Evolutionary conservation across 306 rosid genomes (phyloP), one percentile per base, ranked within the genome.

Genomic region (Fragaria nilgerrensis): DNA sequence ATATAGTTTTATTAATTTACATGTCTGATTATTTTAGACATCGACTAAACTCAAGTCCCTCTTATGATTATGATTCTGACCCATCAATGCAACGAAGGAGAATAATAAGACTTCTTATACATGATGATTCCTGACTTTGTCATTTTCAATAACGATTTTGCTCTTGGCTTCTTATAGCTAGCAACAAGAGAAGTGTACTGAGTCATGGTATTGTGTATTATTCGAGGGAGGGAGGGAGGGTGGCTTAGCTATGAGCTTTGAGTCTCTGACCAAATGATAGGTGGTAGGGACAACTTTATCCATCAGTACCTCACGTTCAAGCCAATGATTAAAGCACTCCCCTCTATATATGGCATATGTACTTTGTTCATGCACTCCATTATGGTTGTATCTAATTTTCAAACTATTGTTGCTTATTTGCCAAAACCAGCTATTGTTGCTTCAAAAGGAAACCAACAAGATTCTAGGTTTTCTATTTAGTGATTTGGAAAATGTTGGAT

Each of bases 141-240:
- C 78, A 76, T 81, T 56, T 70, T 76, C 74, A 72, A 53, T n/a
- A 20, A 2, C 70, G 73, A 62, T 64, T 81, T 52, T 43, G n/a
- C 25, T 63, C 32, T 64, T 22, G 43, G 50, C 58, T 69, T 74
- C 19, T 20, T 45, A 34, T 55, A 20, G 11, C 5, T 13, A 13
- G 12, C 52, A 0, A 0, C 4, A n/a, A 29, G 32, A 27, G 29
- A 10, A 10, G 72, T 49, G 69, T 75, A 80, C 70, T 22, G 36
- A 9, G 71, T 62, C 50, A 5, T 25, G 5, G 49, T 43, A n/a
- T 39, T 43, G 16, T 75, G 63, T 56, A 25, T 68, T 58, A 32
- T 34, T 75, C 67, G 39, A 32, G 36, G 36, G 36, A 32, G 36
- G 3, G 36, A 32, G 36, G 36, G 41, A 37, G 6, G 6, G 6